Evolutionary conservation across 768 basidiomycete genomes (phyloP).

Genomic region (Tylopilus intermedius): DNA sequence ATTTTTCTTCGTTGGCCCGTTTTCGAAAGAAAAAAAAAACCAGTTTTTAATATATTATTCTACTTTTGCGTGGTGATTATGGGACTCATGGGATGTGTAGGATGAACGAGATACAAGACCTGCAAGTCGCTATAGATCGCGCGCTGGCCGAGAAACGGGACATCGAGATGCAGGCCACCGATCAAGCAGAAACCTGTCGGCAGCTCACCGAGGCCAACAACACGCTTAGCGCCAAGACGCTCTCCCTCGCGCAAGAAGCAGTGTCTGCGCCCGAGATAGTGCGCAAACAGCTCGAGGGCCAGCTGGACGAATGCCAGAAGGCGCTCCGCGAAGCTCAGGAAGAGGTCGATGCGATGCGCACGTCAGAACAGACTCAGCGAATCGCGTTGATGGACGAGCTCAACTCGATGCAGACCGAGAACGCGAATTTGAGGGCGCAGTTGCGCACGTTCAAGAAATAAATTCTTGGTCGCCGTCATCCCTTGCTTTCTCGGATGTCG

Average conservation of each 20-base stretch:
- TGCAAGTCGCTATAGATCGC: slow-evolving; percentile 61
- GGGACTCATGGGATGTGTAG: slow-evolving; percentile 31
- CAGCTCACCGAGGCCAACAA: slow-evolving; percentile 80
- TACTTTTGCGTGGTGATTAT: neutral
- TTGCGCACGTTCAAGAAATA: slow-evolving; percentile 50
- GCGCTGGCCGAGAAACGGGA: slow-evolving; percentile 59
- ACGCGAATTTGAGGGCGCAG: slow-evolving; percentile 64
- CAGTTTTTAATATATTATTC: neutral
- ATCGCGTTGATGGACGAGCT: slow-evolving; percentile 86
- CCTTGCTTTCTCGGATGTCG: neutral
- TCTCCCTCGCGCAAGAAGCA: slow-evolving; percentile 43
- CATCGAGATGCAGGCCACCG: slow-evolving; percentile 61
- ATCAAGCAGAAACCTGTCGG: slow-evolving; percentile 68
- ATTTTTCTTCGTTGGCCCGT: slow-evolving; percentile 12
- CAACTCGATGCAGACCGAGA: slow-evolving; percentile 78
- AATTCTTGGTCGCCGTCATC: neutral
- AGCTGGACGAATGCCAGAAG: slow-evolving; percentile 57
- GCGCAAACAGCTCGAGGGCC: slow-evolving; percentile 57
- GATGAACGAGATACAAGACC: slow-evolving; percentile 57
- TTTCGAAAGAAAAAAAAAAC: neutral
- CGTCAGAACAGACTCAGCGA: slow-evolving; percentile 74
- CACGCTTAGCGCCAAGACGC: slow-evolving; percentile 62
- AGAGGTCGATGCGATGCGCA: slow-evolving; percentile 63
- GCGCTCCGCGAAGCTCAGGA: slow-evolving; percentile 60
- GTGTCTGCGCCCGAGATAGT: slow-evolving; percentile 39